Evolutionary conservation across 371 early-diverging fungal genomes (phyloP).

Genomic region (Mortierella sp.): DNA sequence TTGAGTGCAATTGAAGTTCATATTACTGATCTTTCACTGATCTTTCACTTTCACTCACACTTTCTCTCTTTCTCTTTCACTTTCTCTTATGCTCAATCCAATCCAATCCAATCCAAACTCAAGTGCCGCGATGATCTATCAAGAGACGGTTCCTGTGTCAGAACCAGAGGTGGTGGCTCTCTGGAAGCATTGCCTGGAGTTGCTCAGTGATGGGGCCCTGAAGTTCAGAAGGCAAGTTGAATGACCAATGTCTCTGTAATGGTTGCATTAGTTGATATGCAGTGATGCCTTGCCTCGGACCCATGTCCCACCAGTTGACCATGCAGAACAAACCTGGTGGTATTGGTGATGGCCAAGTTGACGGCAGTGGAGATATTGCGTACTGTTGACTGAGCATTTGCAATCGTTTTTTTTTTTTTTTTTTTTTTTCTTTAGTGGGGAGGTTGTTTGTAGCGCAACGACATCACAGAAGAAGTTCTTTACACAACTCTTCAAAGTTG

Average conservation of each 20-base stretch:
- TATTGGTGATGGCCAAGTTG: too few relatives aligned
- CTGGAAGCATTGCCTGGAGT: conserved; percentile 2
- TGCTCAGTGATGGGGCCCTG: conserved; percentile 2
- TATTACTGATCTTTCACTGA: too few relatives aligned
- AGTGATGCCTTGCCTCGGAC: too few relatives aligned
- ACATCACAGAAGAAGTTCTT: neutral
- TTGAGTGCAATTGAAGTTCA: too few relatives aligned
- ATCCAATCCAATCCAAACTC: too few relatives aligned
- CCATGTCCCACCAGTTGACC: too few relatives aligned
- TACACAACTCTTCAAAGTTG: neutral
- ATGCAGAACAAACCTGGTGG: too few relatives aligned
- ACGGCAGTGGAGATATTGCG: too few relatives aligned
- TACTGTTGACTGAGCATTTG: too few relatives aligned
- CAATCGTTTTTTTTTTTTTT: too few relatives aligned
- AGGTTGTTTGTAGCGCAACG: conserved; percentile 7
- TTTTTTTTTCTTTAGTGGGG: conserved; percentile 3
- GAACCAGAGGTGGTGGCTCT: conserved; percentile 8
- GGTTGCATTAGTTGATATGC: neutral
- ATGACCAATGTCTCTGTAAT: neutral
- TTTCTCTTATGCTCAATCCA: too few relatives aligned
- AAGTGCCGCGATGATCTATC: neutral
- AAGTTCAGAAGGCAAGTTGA: conserved; percentile 6
- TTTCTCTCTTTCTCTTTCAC: neutral
- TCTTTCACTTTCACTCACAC: too few relatives aligned
- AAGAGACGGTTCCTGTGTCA: neutral